Evolutionary conservation across 2,329 filamentous ascomycete genomes (phyloP), one percentile per base, ranked within the genome.

Genomic region (Leptodontidium sp.): DNA sequence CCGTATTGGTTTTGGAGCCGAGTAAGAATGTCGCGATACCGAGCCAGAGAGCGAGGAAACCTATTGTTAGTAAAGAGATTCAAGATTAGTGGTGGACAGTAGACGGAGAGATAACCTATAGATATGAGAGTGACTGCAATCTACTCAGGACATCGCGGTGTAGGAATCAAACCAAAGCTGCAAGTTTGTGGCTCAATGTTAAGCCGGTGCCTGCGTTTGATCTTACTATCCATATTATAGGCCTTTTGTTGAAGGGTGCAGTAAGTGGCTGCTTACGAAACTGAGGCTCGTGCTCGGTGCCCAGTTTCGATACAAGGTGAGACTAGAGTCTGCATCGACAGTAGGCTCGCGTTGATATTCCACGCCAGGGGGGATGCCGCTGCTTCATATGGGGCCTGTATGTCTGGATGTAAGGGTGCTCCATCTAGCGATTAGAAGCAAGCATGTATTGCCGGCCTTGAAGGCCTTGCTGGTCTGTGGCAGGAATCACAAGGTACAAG

Each of bases 1-100:
- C 59, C 11, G 59, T 45, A 50, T 57, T 62, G 1, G 61, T 63
- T 21, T 40, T 63, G 26, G 38, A 40, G 38, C 38, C 11, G 38
- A 40, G 11, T 40, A 40, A 40, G 38, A 40, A 4, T 40, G 4
- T 40, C 38, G 38, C 7, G 49, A 52, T 52, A 21, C 49, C 49
- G 40, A 40, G 15, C 24, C 43, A 49, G 32, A 62, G 9, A 32
- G 40, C 40, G 38, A 50, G 4, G 14, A 35, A 1, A 29, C 24
- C 26, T 43, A 62, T 62, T 26, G 6, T 61, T 47, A 47, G 38
- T 11, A 7, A 8, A 11, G 38, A 6, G 9, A 40, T 2, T 1
- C 4, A 40, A 11, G 38, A 40, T 40, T 2, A 11, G 11, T 40
- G 5, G 38, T 40, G 38, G 38, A 40, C 4, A 40, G 8, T 32